phyloP scores from a whole-genome alignment of 352 stramenopile genomes.

The Bremia lactucae region DNA sequence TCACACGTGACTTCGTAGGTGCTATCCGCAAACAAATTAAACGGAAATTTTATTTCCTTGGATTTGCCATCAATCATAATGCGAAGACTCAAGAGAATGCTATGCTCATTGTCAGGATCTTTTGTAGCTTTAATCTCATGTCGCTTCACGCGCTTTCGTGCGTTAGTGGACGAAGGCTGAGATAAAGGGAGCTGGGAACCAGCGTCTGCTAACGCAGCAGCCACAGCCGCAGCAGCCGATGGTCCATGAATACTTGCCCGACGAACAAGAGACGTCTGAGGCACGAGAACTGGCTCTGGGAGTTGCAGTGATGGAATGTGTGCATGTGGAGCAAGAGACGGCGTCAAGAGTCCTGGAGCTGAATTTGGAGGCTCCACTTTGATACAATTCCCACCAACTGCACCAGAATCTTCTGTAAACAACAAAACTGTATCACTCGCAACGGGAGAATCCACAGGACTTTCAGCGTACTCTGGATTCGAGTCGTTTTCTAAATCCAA shows the following conservation, averaged over 20 bases:
- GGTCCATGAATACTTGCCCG: constrained; percentile 25
- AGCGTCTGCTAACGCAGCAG: constrained; percentile 9
- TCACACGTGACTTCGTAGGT: constrained; percentile 91
- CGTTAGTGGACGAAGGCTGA: constrained; percentile 1
- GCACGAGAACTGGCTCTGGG: constrained; percentile 20
- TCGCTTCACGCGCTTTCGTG: constrained; percentile 53
- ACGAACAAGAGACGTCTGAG: constrained; percentile 12
- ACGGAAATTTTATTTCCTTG: constrained; percentile 95
- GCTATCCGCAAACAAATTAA: constrained; percentile 91
- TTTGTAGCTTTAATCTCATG: constrained; percentile 78
- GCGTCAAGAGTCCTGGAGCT: constrained; percentile 23
- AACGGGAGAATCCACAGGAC: constrained; percentile 9
- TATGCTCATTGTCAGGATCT: constrained; percentile 73
- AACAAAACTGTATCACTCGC: constrained; percentile 19
- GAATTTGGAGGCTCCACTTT: constrained; percentile 19
- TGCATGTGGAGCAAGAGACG: constrained; percentile 13
- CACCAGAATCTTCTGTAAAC: constrained; percentile 14
- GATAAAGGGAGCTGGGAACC: not conserved
- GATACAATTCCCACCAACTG: not conserved
- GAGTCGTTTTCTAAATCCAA: constrained; percentile 66
- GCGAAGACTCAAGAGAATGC: constrained; percentile 83
- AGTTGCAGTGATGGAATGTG: constrained; percentile 23
- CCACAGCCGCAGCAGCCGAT: constrained; percentile 7
- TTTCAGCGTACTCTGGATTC: constrained; percentile 27
- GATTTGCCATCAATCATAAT: constrained; percentile 86